These are phyloP conservation scores for Ulmus americana DNA, from an alignment of 331 rosid species.

Conservation along the genomic window DNA sequence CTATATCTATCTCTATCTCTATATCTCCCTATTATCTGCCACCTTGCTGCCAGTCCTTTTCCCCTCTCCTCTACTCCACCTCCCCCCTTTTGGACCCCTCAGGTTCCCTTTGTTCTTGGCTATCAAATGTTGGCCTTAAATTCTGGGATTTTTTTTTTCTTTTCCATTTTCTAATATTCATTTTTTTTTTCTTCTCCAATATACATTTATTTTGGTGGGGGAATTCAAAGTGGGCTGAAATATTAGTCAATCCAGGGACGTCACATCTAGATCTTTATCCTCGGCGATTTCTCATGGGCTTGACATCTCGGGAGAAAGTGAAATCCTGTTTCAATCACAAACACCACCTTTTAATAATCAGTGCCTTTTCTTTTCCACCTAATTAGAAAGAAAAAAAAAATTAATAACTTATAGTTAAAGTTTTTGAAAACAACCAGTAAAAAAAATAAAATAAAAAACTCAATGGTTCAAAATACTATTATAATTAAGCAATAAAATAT, in stretches of 20 bases:
- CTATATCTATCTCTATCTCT: too few species aligned
- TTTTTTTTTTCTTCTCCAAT: conserved; percentile 4
- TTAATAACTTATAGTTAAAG: too few species aligned
- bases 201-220: conserved; percentile 14
- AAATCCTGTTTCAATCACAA: conserved; percentile 52
- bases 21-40: conserved; percentile 15
- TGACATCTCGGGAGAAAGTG: conserved; percentile 42
- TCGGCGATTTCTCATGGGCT: conserved; percentile 53
- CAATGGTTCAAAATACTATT: too few species aligned
- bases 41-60: conserved; percentile 25
- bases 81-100: conserved; percentile 14
- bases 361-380: not conserved
- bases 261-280: conserved; percentile 68
- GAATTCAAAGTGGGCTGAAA: conserved; percentile 47
- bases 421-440: too few species aligned
- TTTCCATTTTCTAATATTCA: not conserved
- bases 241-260: conserved; percentile 43
- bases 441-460: too few species aligned
- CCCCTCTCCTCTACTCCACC: conserved; percentile 31
- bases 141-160: conserved; percentile 47
- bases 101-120: conserved; percentile 22
- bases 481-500: too few species aligned
- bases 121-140: conserved; percentile 59
- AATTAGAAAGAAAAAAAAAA: not conserved
- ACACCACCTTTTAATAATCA: conserved; percentile 26